Evolutionary conservation across 78 protist genomes (phyloP).

Genomic region (Chrysochromulina tobinii): DNA sequence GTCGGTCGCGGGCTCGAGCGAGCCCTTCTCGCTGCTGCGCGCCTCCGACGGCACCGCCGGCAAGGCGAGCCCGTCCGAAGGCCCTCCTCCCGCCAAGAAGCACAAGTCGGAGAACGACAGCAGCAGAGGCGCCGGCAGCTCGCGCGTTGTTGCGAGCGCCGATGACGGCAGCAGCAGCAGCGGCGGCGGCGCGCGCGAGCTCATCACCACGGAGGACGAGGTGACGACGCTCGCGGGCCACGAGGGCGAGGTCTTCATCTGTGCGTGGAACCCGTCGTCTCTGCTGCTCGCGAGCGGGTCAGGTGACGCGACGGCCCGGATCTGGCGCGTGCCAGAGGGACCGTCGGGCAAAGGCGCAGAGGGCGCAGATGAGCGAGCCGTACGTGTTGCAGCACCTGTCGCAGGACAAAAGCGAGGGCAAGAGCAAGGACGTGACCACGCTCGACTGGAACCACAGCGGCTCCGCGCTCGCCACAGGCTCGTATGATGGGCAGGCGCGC

Average conservation of each 20-base stretch:
- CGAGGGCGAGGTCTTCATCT: conserved; percentile 76
- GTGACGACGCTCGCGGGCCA: conserved; percentile 70
- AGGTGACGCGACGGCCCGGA: conserved; percentile 89
- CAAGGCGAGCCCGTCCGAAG: background rate
- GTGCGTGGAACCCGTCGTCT: conserved; percentile 69
- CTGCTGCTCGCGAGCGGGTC: conserved; percentile 52
- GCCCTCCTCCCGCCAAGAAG: background rate
- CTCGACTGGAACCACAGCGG: conserved; percentile 90
- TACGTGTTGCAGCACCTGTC: background rate
- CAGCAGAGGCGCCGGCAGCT: background rate
- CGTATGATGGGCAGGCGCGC: conserved; percentile 91
- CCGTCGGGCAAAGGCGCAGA: background rate
- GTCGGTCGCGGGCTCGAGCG: background rate
- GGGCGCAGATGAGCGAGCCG: background rate
- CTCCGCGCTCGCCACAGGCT: conserved; percentile 86
- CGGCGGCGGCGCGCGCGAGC: background rate
- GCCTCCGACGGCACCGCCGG: background rate
- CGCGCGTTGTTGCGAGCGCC: background rate
- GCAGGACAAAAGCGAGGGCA: background rate
- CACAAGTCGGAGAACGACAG: background rate
- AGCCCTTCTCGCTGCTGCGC: background rate
- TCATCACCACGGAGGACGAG: conserved; percentile 41
- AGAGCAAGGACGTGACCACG: conserved; percentile 84
- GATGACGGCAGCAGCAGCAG: background rate
- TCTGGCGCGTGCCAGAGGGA: conserved; percentile 64